Conservation (phyloP, 768 basidiomycete species). For the Mycena chlorophos region DNA sequence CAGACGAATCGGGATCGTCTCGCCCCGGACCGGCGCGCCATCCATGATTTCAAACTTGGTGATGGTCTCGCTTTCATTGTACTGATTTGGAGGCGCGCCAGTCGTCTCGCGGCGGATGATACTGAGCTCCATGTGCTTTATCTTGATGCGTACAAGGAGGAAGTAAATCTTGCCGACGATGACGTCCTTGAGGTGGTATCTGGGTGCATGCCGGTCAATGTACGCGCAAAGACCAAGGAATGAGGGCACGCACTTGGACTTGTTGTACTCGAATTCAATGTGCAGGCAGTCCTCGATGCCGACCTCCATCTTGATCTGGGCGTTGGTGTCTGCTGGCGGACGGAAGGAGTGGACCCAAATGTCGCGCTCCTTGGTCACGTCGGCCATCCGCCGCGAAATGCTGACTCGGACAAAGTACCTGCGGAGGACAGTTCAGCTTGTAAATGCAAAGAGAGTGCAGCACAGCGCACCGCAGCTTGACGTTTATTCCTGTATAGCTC, state of each 20-base stretch:
- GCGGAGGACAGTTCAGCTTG: slow-evolving; percentile 11
- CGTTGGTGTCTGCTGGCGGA: slow-evolving; percentile 98
- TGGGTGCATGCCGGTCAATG: slow-evolving; percentile 33
- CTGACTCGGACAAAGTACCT: slow-evolving; percentile 94
- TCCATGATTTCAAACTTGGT: slow-evolving; percentile 99
- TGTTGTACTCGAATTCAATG: slow-evolving; percentile 99
- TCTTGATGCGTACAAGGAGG: slow-evolving; percentile 96
- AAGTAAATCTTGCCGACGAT: slow-evolving; percentile 99
- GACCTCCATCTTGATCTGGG: slow-evolving; percentile 99
- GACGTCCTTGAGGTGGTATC: slow-evolving; percentile 98
- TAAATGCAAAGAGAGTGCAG: background rate
- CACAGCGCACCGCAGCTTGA: slow-evolving; percentile 90
- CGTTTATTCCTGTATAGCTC: slow-evolving; percentile 97
- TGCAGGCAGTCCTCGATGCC: slow-evolving; percentile 99
- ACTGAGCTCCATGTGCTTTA: slow-evolving; percentile 99
- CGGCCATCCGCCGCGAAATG: slow-evolving; percentile 89
- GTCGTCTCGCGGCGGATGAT: slow-evolving; percentile 98
- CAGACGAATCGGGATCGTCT: slow-evolving; percentile 96
- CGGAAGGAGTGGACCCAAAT: slow-evolving; percentile 98
- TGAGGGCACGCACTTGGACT: slow-evolving; percentile 77
- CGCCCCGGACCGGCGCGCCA: slow-evolving; percentile 95
- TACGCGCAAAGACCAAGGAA: background rate
- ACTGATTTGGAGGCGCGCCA: slow-evolving; percentile 96
- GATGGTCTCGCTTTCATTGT: slow-evolving; percentile 98
- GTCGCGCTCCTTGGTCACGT: slow-evolving; percentile 90